Conservation (phyloP, 225 moss, liverwort and hornwort genomes). For the Straminergon stramineum region DNA sequence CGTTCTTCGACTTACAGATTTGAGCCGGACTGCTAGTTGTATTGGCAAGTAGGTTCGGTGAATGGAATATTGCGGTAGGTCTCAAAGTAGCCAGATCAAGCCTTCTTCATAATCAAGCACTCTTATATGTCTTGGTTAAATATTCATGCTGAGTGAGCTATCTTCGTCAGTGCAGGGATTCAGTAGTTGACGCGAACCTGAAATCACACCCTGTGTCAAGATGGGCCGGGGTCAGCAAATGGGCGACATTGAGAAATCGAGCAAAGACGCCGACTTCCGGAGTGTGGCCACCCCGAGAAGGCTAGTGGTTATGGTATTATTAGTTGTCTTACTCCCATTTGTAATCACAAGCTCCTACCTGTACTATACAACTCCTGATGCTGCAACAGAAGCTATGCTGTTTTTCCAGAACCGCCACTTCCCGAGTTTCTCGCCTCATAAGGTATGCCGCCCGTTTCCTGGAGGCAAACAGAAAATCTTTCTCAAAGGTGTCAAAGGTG, state of each 20-base stretch:
- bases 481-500: neutral
- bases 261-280: neutral
- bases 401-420: conserved; percentile 25
- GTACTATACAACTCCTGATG: conserved; percentile 25
- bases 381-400: conserved; percentile 19
- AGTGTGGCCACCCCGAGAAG: conserved; percentile 4
- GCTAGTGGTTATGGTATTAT: conserved; percentile 4
- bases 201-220: neutral
- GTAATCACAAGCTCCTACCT: conserved; percentile 32
- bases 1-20: neutral
- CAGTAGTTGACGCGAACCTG: conserved; percentile 1
- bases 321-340: conserved; percentile 30
- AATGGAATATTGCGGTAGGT: neutral
- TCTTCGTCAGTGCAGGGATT: neutral
- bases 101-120: neutral
- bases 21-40: neutral
- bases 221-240: conserved; percentile 43
- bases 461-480: neutral
- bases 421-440: neutral
- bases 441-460: neutral
- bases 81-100: neutral
- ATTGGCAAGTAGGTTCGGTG: neutral
- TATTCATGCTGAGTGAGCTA: neutral
- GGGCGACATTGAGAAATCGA: conserved; percentile 16
- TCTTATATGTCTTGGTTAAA: neutral